Conservation (phyloP, 202 grass and related monocot species). For the Panicum hallii region DNA sequence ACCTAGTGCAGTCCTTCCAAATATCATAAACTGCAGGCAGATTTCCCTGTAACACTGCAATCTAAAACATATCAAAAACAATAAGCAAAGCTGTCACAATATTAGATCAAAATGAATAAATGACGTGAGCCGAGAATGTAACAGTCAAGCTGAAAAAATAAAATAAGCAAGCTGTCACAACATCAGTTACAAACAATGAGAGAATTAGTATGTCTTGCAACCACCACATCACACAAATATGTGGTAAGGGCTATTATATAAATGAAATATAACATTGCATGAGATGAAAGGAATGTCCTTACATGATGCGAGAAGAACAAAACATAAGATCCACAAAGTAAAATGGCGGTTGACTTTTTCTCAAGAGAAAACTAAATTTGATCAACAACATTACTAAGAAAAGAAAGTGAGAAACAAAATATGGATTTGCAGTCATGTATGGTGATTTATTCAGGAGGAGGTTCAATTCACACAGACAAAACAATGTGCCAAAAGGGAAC, state of each 20-base stretch:
- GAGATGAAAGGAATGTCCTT: conserved; percentile 19
- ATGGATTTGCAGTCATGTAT: background rate
- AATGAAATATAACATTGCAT: conserved; percentile 23
- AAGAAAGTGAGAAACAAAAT: conserved; percentile 1
- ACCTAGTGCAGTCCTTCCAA: conserved; percentile 86
- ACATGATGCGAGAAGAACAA: conserved; percentile 14
- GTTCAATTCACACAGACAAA: conserved; percentile 25
- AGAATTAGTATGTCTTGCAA: conserved; percentile 27
- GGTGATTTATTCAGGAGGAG: conserved; percentile 19
- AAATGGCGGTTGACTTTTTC: background rate
- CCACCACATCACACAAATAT: conserved; percentile 16
- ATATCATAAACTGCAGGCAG: conserved; percentile 74
- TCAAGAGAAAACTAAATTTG: conserved; percentile 17
- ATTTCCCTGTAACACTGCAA: conserved; percentile 78
- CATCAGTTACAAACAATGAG: conserved; percentile 17
- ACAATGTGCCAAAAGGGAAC: conserved; percentile 19
- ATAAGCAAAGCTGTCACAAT: conserved; percentile 42
- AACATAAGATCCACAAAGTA: conserved; percentile 25
- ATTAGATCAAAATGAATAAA: conserved; percentile 23
- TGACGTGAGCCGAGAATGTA: conserved; percentile 22
- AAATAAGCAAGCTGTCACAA: conserved; percentile 33
- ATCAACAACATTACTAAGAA: background rate
- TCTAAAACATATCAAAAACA: conserved; percentile 56
- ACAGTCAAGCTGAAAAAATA: conserved; percentile 35
- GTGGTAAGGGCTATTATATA: background rate